phyloP scores from a whole-genome alignment of 2,329 filamentous ascomycete species.

The Chaetomiaceae sp. region DNA sequence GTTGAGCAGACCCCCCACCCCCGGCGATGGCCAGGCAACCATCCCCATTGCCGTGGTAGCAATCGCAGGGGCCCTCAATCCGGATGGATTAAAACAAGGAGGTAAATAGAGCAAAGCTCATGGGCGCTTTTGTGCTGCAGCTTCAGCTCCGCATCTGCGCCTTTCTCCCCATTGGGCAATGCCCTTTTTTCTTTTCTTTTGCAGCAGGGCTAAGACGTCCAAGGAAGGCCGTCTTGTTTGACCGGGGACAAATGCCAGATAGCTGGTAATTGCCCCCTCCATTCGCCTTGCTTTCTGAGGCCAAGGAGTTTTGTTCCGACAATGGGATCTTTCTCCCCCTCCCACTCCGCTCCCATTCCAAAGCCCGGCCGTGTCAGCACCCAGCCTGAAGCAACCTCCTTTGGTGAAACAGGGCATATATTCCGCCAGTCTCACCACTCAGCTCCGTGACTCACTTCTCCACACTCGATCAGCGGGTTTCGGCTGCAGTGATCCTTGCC shows the following conservation, averaged over 20 bases:
- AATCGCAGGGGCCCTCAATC: conserved; percentile 9
- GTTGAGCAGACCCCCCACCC: conserved; percentile 20
- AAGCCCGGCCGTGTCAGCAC: conserved; percentile 3
- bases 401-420: conserved; percentile 36
- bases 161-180: conserved; percentile 20
- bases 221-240: conserved; percentile 4
- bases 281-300: conserved; percentile 10
- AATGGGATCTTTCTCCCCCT: conserved; percentile 1
- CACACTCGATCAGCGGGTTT: conserved; percentile 29
- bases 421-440: conserved; percentile 37
- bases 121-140: conserved; percentile 16
- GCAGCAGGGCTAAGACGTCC: too few species aligned
- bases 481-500: conserved; percentile 25
- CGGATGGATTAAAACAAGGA: conserved; percentile 23
- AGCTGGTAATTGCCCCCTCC: neutral
- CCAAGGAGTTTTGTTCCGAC: neutral
- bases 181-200: neutral
- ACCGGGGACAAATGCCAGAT: neutral
- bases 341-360: neutral
- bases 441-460: conserved; percentile 39
- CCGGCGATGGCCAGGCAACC: conserved; percentile 24
- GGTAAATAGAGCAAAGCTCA: conserved; percentile 1
- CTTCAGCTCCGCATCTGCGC: conserved; percentile 10
- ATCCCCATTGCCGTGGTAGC: conserved; percentile 19
- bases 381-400: conserved; percentile 12